Base-by-base conservation (phyloP, 2,329 filamentous ascomycete genomes). In the Alternaria hordeiaustralica region DNA sequence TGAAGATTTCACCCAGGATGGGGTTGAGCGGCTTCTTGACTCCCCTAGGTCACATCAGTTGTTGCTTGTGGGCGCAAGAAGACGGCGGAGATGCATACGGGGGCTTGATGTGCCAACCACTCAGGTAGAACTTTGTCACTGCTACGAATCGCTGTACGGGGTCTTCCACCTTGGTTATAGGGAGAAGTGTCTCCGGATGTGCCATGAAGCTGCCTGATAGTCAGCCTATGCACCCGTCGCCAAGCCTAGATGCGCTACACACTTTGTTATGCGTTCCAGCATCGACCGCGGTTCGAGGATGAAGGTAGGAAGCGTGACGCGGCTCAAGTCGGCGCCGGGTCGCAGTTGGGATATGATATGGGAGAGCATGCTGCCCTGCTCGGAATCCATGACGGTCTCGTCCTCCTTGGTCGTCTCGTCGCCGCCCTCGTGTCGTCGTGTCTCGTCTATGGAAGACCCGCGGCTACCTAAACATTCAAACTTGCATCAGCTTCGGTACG, bases 201-300 rank as follows among this genome's bases (percentile, higher is more conserved):
- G 95, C 96, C 96, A 99, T 99, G 86, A 99, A 99, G 85, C 94
- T 97, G 78, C 47, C 56, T 36, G 44, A 46, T 55, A 28, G 72
- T 79, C 55, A 73, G 68, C 60, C 61, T 54, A 33, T n/a, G 13
- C 18, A 15, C 20, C 28, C 30, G 11, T 8, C 20, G 6, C 20
- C 15, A 10, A 3, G 25, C 25, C 15, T 23, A 18, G n/a, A 25
- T n/a, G 11, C n/a, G 15, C 15, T 47, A 84, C 89, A 71, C 84
- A 97, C 94, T 99, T 99, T 76, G 96, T 99, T 79, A 99, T 99
- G 73, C 96, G 89, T 83, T 99, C 96, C 74, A 99, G 85, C 96
- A 99, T 99, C 73, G 94, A 97, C 76, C 94, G 90, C 23, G 96
- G 96, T 81, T 99, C 96, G 72, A 99, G 89, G 75, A 99, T 99